Conservation (phyloP, 2,329 filamentous ascomycete species). For the Aureobasidium sp. region DNA sequence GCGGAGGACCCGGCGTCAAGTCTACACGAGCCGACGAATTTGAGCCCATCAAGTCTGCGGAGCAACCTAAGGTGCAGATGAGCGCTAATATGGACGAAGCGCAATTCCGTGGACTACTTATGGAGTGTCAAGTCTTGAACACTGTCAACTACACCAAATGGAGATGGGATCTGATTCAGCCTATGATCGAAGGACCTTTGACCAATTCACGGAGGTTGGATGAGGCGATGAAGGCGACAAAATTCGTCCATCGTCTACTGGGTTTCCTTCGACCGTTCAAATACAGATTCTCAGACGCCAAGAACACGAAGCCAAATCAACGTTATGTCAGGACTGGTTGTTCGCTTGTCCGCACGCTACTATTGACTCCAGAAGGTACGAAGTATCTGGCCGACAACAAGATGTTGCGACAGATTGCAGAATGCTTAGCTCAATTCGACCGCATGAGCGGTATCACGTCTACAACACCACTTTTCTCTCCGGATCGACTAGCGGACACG, state of each 20-base stretch:
- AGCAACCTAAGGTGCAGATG: conserved; percentile 44
- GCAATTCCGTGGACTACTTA: conserved; percentile 52
- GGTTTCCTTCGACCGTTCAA: conserved; percentile 98
- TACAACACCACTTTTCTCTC: conserved; percentile 83
- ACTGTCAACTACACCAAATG: conserved; percentile 90
- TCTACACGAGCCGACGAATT: conserved; percentile 2
- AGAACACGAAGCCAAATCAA: conserved; percentile 86
- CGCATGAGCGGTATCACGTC: conserved; percentile 67
- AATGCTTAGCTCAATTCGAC: conserved; percentile 92
- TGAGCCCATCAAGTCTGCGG: conserved; percentile 27
- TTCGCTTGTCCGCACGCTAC: conserved; percentile 72
- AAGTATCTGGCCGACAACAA: conserved; percentile 88
- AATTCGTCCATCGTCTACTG: conserved; percentile 90
- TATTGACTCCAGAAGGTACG: conserved; percentile 77
- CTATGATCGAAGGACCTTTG: conserved; percentile 85
- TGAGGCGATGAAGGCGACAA: conserved; percentile 87
- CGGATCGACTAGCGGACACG: conserved; percentile 73
- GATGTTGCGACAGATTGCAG: conserved; percentile 82
- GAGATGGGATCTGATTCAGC: conserved; percentile 92
- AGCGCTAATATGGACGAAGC: conserved; percentile 54
- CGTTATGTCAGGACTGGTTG: conserved; percentile 89
- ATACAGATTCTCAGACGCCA: conserved; percentile 82
- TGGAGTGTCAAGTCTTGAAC: conserved; percentile 78
- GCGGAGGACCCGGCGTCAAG: neutral
- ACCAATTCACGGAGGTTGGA: conserved; percentile 86